Evolutionary conservation across 1,284 basidiomycete species (phyloP), one percentile per base, ranked within the genome.

Genomic region (Amylostereum chailletii): DNA sequence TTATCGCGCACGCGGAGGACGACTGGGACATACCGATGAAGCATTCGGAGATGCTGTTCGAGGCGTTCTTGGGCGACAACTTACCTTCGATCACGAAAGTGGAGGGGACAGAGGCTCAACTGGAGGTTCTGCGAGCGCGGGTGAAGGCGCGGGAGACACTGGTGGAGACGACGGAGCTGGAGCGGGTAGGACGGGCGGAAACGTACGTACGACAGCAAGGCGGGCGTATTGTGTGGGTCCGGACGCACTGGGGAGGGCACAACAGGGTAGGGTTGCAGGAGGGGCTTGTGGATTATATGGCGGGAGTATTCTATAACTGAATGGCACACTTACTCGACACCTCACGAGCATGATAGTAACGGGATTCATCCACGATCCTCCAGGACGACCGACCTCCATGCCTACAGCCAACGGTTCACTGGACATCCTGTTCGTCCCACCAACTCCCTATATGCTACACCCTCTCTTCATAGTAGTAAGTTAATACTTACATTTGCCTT

Each of bases 21-120:
- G 94, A 97, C 67, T 75, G 72, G 60, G 84, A 91, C 38, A 94
- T 96, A 48, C 88, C 88, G 0, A 67, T 77, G 58, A 69, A 75
- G 0, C 94, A 97, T 62, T 88, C 89, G 0, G 71, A 75, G n/a
- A 68, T 70, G 0, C 74, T 94, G 11, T 90, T 91, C 62, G 70
- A 85, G 38, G 69, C 76, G 0, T 77, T 93, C 52, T 63, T 90
- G 30, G 77, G 81, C 10, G 76, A 79, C 0, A 67, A 76, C 47
- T 70, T 90, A 9, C 84, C 87, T 0, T 53, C 69, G 4, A 54
- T 76, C 4, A 63, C 70, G 19, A 57, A 67, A 1, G 62, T 34
- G 27, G 48, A 34, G 33, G 39, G 33, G 30, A 40, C 42, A 31
- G 34, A 27, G 34, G 46, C 39, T 0, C 41, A 38, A 30, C 39